Percentiles rank a stretch among this genome's conserved stretches.
Conservation (phyloP, 805 yeast species). For the Candida caryicola region DNA sequence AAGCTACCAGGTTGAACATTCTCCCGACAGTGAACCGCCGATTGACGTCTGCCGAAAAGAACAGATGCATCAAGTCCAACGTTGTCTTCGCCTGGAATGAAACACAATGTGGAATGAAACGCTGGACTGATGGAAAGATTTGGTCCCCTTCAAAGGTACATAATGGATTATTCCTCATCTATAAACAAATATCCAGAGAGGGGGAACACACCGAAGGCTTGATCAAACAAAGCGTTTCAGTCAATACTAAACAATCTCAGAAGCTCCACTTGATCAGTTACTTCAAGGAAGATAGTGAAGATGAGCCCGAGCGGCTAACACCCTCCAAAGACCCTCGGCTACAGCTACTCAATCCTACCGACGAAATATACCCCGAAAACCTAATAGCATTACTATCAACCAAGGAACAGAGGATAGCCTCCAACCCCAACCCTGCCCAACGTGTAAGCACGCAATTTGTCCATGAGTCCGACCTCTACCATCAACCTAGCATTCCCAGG, state of each 20-base stretch:
- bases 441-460: no score
- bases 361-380: slow-evolving; percentile 22
- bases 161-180: slow-evolving; percentile 31
- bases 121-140: slow-evolving; percentile 77
- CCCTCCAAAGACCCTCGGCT: slow-evolving; percentile 27
- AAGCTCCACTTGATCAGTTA: slow-evolving; percentile 64
- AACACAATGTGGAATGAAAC: slow-evolving; percentile 62
- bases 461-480: no score
- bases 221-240: slow-evolving; percentile 61
- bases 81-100: slow-evolving; percentile 73
- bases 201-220: slow-evolving; percentile 45
- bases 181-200: slow-evolving; percentile 48
- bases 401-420: no score
- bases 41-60: slow-evolving; percentile 53
- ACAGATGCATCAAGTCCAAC: slow-evolving; percentile 49
- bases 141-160: slow-evolving; percentile 72
- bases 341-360: slow-evolving; percentile 19
- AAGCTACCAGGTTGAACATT: slow-evolving; percentile 56
- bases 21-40: slow-evolving; percentile 61
- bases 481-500: no score
- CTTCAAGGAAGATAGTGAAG: slow-evolving; percentile 8
- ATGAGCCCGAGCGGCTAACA: neutral
- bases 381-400: no score
- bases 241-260: slow-evolving; percentile 50
- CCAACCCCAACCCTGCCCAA: no score